phyloP scores from a whole-genome alignment of 176 grass and related monocot species.

The Triticum monococcum region DNA sequence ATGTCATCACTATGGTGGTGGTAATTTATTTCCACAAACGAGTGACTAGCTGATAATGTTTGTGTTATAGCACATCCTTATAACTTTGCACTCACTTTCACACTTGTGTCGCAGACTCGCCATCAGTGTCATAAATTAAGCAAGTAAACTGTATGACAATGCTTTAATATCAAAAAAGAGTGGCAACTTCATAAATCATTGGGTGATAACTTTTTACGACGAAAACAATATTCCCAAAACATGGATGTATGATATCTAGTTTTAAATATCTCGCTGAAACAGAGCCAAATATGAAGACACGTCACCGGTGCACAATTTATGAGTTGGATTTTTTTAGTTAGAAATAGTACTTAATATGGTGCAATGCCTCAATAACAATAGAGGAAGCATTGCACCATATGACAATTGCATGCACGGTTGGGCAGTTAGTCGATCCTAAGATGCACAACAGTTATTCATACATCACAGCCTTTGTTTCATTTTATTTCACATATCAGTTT shows the following conservation, averaged over 20 bases:
- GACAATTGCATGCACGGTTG: too few species aligned
- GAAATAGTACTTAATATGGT: too few species aligned
- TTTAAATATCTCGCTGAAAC: not conserved
- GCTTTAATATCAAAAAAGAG: not conserved
- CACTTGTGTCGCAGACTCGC: not conserved
- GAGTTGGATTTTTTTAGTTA: too few species aligned
- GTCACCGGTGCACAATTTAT: not conserved
- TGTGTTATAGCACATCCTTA: not conserved
- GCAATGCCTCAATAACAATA: too few species aligned
- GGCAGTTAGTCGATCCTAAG: too few species aligned
- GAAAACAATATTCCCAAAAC: not conserved
- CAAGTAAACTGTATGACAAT: not conserved
- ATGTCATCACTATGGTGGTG: not conserved
- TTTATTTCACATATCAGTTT: too few species aligned
- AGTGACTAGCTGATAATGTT: not conserved
- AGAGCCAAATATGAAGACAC: not conserved
- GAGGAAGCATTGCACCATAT: too few species aligned
- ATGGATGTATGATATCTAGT: not conserved
- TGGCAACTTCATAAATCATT: not conserved
- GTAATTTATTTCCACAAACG: not conserved
- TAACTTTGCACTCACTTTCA: not conserved
- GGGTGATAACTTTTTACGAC: not conserved
- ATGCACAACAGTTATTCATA: too few species aligned
- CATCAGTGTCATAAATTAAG: not conserved
- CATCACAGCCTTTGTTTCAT: too few species aligned